These are phyloP conservation scores for Nelumbo lutea DNA, from an alignment of 164 flowering plant species.

Conservation along the genomic window DNA sequence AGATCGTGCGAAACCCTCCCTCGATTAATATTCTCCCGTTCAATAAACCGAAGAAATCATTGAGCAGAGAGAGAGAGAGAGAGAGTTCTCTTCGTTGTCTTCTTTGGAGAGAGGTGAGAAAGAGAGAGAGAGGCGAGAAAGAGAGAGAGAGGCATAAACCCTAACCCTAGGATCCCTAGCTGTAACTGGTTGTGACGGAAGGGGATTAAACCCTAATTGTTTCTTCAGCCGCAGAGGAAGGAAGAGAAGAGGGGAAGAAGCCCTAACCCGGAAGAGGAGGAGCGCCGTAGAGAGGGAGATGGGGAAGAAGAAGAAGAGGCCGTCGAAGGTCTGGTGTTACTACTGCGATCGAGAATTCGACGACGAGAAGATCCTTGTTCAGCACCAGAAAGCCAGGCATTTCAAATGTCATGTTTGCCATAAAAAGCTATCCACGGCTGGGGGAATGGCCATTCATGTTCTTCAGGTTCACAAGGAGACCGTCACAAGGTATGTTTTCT, in stretches of 20 bases:
- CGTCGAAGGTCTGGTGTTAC: conserved; percentile 86
- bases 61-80: not conserved
- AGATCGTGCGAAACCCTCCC: not conserved
- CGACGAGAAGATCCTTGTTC: conserved; percentile 96
- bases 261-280: conserved; percentile 5
- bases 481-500: conserved; percentile 62
- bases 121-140: not conserved
- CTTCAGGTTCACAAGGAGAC: conserved; percentile 96
- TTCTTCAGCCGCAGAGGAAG: not conserved
- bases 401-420: conserved; percentile 97
- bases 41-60: too few species aligned
- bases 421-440: conserved; percentile 97
- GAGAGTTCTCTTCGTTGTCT: not conserved
- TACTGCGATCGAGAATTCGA: conserved; percentile 97
- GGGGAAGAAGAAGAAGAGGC: conserved; percentile 76
- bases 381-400: conserved; percentile 99
- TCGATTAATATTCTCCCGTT: too few species aligned
- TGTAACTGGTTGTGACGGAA: not conserved
- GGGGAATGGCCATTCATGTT: conserved; percentile 97
- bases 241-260: not conserved
- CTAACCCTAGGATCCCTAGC: not conserved
- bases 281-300: conserved; percentile 7
- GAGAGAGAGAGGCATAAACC: not conserved
- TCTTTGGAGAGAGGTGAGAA: not conserved
- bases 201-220: not conserved